Percentiles rank a stretch among this genome's conserved stretches.
These are phyloP conservation scores for Trichoderma afroharzianum DNA, from an alignment of 2,329 filamentous ascomycete genomes.

Conservation along the genomic window DNA sequence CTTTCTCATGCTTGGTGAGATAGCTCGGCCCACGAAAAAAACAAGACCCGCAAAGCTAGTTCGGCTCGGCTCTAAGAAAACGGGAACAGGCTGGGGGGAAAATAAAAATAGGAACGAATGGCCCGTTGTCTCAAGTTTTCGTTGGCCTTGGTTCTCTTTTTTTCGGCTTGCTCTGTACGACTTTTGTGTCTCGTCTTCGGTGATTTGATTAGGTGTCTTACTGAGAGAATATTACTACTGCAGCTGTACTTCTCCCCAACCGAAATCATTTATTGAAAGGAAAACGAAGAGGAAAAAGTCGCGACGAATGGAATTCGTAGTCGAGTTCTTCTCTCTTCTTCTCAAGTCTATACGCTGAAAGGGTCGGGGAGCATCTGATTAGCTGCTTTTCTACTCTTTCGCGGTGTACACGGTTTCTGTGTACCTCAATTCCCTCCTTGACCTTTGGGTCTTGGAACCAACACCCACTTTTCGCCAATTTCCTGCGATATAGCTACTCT, in stretches of 20 bases:
- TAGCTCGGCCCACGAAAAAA: not conserved
- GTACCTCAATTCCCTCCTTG: not conserved
- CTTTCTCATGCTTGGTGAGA: not conserved
- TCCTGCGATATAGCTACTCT: not conserved
- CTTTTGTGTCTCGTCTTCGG: not conserved
- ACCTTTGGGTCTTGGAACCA: not conserved
- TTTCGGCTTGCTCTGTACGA: not conserved
- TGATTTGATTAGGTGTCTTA: not conserved
- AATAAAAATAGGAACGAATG: not conserved
- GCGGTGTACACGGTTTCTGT: not conserved
- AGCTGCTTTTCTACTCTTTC: not conserved
- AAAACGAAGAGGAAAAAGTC: not conserved
- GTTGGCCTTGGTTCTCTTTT: not conserved
- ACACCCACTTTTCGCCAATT: not conserved
- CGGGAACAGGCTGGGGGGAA: not conserved
- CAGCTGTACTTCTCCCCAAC: not conserved
- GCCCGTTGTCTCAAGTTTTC: not conserved
- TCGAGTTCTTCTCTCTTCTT: slow-evolving; percentile 27
- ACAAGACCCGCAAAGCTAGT: slow-evolving; percentile 5
- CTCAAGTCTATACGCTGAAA: slow-evolving; percentile 26
- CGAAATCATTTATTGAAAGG: not conserved
- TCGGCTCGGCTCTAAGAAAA: not conserved
- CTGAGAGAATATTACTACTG: not conserved
- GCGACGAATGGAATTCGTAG: slow-evolving; percentile 26
- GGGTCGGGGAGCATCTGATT: not conserved